A percentile compares a stretch with the other conserved stretches of the same genome.
Conservation (phyloP, 2,329 filamentous ascomycete genomes). For the Mycosphaerella sp. region DNA sequence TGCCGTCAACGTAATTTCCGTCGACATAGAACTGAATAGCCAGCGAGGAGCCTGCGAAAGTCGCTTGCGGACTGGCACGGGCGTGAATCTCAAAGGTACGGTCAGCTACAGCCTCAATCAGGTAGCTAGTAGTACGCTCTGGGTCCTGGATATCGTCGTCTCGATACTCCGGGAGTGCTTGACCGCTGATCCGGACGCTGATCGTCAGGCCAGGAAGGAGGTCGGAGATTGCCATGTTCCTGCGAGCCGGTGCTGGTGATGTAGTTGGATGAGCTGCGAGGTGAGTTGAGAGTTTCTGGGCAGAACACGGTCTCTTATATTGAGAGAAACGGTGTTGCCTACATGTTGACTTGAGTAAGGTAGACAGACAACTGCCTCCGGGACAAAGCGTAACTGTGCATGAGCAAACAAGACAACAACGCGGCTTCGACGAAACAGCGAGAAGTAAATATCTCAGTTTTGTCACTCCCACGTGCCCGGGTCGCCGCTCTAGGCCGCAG, state of each 20-base stretch:
- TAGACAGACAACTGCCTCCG: no score
- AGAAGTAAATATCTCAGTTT: no score
- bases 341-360: no score
- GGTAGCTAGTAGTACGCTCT: conserved; percentile 6
- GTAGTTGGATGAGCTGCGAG: not conserved
- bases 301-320: no score
- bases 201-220: conserved; percentile 8
- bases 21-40: conserved; percentile 14
- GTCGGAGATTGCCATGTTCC: conserved; percentile 6
- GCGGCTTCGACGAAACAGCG: no score
- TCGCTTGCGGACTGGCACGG: not conserved
- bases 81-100: conserved; percentile 13
- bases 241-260: not conserved
- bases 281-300: not conserved
- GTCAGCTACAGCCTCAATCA: conserved; percentile 13
- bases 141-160: conserved; percentile 7
- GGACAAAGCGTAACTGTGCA: no score
- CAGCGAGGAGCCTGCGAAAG: conserved; percentile 5
- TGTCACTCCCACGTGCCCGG: no score
- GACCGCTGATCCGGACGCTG: conserved; percentile 6
- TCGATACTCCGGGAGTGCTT: conserved; percentile 10
- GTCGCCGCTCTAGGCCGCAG: no score
- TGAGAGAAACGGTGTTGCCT: no score
- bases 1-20: conserved; percentile 12
- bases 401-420: no score